A percentile compares a stretch with the other conserved stretches of the same genome.
Conservation (phyloP, 2,329 filamentous ascomycete species). For the Microdochium paspali region DNA sequence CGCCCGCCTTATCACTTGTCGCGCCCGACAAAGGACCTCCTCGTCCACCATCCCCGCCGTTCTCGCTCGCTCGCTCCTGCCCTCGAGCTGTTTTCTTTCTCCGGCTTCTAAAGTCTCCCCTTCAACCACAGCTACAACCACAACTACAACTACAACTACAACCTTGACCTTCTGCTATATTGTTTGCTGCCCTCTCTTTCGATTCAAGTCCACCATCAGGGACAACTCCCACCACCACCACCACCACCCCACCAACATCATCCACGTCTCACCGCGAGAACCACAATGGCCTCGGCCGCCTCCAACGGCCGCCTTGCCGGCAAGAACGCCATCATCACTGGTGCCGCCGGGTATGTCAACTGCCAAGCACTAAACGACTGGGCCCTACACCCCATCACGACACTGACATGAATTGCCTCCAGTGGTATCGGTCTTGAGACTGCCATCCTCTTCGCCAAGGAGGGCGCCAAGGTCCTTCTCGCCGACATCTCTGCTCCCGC, state of each 20-base stretch:
- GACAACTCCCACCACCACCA: too few relatives aligned
- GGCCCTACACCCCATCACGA: conserved; percentile 3
- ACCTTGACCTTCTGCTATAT: too few relatives aligned
- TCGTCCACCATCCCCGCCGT: too few relatives aligned
- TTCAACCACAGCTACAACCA: too few relatives aligned
- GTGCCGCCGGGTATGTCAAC: conserved; percentile 68
- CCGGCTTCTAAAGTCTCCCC: too few relatives aligned
- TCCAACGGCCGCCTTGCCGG: conserved; percentile 41
- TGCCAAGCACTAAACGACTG: background rate
- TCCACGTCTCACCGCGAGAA: background rate
- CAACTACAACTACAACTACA: too few relatives aligned
- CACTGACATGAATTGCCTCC: conserved; percentile 6
- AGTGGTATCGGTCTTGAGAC: conserved; percentile 94
- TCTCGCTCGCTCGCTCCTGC: too few relatives aligned
- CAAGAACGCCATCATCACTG: conserved; percentile 67
- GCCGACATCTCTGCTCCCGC: conserved; percentile 74
- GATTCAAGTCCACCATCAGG: too few relatives aligned
- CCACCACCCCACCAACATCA: too few relatives aligned
- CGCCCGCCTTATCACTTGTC: background rate
- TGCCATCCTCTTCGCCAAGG: conserved; percentile 76
- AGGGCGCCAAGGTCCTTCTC: conserved; percentile 80
- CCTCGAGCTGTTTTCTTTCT: too few relatives aligned
- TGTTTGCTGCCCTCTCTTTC: too few relatives aligned
- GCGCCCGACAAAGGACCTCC: background rate
- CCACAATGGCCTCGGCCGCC: conserved; percentile 17